Percentiles rank a stretch among this genome's conserved stretches.
Evolutionary conservation across 1,284 basidiomycete species (phyloP).

Genomic region (Ceratobasidium sp.): DNA sequence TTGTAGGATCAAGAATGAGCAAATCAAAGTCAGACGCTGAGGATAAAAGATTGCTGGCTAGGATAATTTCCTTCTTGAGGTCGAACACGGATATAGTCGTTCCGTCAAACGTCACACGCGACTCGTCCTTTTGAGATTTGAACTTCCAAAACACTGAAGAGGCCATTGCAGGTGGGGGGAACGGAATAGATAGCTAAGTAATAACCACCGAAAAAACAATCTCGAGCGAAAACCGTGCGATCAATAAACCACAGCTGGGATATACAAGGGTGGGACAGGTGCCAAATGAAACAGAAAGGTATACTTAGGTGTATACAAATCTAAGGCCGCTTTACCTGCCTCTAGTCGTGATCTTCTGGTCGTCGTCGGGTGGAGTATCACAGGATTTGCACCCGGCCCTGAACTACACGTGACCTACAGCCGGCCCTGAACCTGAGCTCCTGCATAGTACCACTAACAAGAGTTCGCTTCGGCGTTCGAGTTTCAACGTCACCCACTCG

Average conservation of each 20-base stretch:
- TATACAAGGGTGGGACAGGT: conserved; percentile 26
- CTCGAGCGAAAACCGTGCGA: conserved; percentile 37
- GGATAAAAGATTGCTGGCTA: conserved; percentile 95
- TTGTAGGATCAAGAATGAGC: conserved; percentile 85
- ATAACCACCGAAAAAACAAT: conserved; percentile 39
- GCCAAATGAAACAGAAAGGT: conserved; percentile 7
- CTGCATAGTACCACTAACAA: conserved; percentile 8
- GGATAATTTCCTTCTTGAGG: conserved; percentile 97
- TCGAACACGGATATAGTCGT: conserved; percentile 99
- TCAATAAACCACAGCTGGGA: conserved; percentile 41
- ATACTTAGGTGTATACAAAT: conserved; percentile 25
- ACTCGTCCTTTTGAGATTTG: conserved; percentile 95
- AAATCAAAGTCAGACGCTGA: conserved; percentile 95
- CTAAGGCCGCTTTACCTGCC: conserved; percentile 17
- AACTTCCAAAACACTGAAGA: conserved; percentile 99
- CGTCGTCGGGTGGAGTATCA: conserved; percentile 3
- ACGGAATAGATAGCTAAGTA: conserved; percentile 44
- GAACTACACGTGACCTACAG: not conserved
- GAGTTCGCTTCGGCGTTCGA: no score
- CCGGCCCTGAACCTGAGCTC: conserved; percentile 11
- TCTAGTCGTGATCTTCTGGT: conserved; percentile 18
- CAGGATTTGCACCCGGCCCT: conserved; percentile 33
- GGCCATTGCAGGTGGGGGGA: conserved; percentile 69
- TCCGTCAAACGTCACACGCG: conserved; percentile 96
- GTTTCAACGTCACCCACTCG: no score